Conservation (phyloP, 73 alveolate genomes). For the Paramecium bursaria region DNA sequence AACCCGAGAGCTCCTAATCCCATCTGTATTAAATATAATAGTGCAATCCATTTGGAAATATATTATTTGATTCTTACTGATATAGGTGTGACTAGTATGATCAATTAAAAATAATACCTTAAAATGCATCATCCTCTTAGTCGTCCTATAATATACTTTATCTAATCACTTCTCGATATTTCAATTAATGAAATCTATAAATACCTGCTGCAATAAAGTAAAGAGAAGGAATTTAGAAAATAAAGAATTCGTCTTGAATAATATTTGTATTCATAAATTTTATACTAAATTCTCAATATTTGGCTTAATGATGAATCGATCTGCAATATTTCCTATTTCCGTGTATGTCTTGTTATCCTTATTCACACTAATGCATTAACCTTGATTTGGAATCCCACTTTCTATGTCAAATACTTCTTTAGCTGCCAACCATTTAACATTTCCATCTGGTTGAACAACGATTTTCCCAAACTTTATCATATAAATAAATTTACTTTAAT, state of each 20-base stretch:
- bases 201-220: conserved; percentile 21
- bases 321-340: too few species aligned
- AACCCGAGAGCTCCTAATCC: conserved; percentile 34
- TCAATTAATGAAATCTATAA: conserved; percentile 23
- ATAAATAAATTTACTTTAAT: too few species aligned
- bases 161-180: background rate
- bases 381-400: too few species aligned
- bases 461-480: too few species aligned
- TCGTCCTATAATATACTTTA: background rate
- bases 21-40: conserved; percentile 10
- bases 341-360: too few species aligned
- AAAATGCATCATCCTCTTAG: conserved; percentile 30
- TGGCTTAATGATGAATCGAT: too few species aligned
- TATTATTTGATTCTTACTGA: conserved; percentile 1
- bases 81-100: conserved; percentile 1
- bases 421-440: too few species aligned
- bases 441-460: too few species aligned
- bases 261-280: too few species aligned
- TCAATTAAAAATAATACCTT: background rate
- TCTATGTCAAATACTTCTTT: too few species aligned
- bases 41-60: background rate
- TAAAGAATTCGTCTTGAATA: conserved; percentile 38
- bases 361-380: too few species aligned
- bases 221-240: conserved; percentile 16
- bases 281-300: too few species aligned